Percentiles rank a stretch among this genome's conserved stretches.
These are phyloP conservation scores for Epichloe sylvatica DNA, from an alignment of 2,329 filamentous ascomycete genomes.

Conservation along the genomic window DNA sequence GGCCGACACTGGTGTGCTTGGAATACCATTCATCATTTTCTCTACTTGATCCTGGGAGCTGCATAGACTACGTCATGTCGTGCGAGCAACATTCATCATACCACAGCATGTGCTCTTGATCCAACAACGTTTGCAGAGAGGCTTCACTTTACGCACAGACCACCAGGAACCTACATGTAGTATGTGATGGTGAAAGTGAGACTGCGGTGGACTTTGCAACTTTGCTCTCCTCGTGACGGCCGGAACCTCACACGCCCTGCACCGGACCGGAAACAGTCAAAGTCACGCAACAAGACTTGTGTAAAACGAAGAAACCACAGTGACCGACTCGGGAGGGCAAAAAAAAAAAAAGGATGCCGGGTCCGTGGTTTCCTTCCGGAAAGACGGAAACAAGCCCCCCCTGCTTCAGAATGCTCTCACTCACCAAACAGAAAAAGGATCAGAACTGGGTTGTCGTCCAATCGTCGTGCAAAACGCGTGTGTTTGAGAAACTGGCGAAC, in stretches of 20 bases:
- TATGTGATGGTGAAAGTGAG: background rate
- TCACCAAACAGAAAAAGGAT: no score
- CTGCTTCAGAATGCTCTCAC: background rate
- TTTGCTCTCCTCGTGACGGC: no score
- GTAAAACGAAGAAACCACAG: no score
- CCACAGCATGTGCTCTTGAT: background rate
- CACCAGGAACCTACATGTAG: no score
- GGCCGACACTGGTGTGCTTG: background rate
- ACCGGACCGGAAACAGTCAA: background rate
- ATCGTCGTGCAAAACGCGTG: background rate
- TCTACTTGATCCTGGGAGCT: background rate
- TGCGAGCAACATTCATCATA: background rate
- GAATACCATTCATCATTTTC: background rate
- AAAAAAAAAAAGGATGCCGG: no score
- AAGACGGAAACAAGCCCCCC: no score
- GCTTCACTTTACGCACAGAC: background rate
- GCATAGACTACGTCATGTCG: background rate
- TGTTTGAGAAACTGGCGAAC: background rate
- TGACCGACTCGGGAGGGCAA: no score
- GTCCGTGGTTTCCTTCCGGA: background rate
- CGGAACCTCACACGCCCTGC: background rate
- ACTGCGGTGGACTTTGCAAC: no score
- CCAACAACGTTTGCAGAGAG: background rate
- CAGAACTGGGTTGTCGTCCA: background rate
- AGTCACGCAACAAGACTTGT: background rate